These are phyloP conservation scores for Chlorociboria aeruginascens DNA, from an alignment of 495 filamentous ascomycete species.

Conservation along the genomic window DNA sequence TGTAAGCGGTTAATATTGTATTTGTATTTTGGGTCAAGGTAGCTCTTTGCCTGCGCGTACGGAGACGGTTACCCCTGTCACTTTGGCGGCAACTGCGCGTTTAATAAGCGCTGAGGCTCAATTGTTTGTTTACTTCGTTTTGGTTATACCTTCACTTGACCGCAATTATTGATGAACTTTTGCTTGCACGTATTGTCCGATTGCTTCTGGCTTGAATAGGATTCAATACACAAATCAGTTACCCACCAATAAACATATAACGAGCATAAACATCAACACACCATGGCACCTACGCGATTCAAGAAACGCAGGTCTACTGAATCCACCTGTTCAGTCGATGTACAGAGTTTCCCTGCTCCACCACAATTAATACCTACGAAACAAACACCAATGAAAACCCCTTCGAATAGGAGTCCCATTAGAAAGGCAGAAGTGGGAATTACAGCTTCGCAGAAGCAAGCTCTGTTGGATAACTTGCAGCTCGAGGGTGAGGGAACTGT, in stretches of 20 bases:
- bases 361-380: slow-evolving; percentile 30
- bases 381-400: slow-evolving; percentile 20
- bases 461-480: slow-evolving; percentile 83
- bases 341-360: slow-evolving; percentile 20
- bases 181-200: too few species aligned
- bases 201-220: too few species aligned
- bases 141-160: too few species aligned
- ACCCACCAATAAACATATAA: too few species aligned
- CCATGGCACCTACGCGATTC: slow-evolving; percentile 20
- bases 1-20: background rate
- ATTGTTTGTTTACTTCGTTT: too few species aligned
- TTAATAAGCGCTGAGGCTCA: too few species aligned
- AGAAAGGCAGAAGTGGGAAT: slow-evolving; percentile 51
- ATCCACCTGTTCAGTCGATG: slow-evolving; percentile 22
- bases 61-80: too few species aligned
- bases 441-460: slow-evolving; percentile 71
- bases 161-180: too few species aligned
- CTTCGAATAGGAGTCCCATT: slow-evolving; percentile 42
- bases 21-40: background rate
- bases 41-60: too few species aligned
- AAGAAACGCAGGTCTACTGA: slow-evolving; percentile 44
- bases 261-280: background rate
- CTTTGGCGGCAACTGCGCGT: too few species aligned
- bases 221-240: too few species aligned
- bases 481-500: slow-evolving; percentile 60